Evolutionary conservation across 768 basidiomycete genomes (phyloP), one percentile per base, ranked within the genome.

Genomic region (Boletus subcaerulescens): DNA sequence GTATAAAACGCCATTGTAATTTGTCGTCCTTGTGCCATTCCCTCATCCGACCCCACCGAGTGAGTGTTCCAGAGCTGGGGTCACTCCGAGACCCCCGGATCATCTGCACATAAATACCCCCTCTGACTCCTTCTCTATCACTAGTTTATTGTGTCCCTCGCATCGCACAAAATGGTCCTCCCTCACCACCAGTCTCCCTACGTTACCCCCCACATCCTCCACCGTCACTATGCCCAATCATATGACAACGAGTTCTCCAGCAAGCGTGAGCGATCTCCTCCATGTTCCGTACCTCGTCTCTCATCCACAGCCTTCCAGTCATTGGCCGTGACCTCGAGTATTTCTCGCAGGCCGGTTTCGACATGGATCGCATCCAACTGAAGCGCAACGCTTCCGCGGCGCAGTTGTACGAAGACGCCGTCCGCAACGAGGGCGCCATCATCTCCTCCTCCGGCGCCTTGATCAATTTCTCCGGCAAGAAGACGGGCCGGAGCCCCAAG

Each of bases 401-500:
- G 1, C 82, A 87, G 63, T 87, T 96, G 41, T 97, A 97, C 75
- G 97, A 99, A 70, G 97, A 99, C 65, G 97, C 97, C 64, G 87
- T 98, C 77, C 87, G 93, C 63, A 96, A 98, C 74, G 97, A 99
- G 71, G 96, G 96, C 55, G 97, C 97, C 65, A 91, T 99, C 77
- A 90, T 99, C 76, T 95, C 97, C 51, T 86, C 91, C 31, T 91
- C 87, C 7, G 97, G 97, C 49, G 94, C 97, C 18, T 79, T 99
- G 65, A 99, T 99, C 86, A 99, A 99, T 83, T 99, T 98, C 67
- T 97, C 94, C 11, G 97, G 97, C 29, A 98, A 98, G 82, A 99
- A 99, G 81, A 98, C 97, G 3, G 97, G 97, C 52, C 83, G 97
- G 46, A 89, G 86, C 63, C 97, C 97, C 50, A 99, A 98, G 72